Evolutionary conservation across 768 basidiomycete genomes (phyloP).

Genomic region (Brasilioporus rufonigricans): DNA sequence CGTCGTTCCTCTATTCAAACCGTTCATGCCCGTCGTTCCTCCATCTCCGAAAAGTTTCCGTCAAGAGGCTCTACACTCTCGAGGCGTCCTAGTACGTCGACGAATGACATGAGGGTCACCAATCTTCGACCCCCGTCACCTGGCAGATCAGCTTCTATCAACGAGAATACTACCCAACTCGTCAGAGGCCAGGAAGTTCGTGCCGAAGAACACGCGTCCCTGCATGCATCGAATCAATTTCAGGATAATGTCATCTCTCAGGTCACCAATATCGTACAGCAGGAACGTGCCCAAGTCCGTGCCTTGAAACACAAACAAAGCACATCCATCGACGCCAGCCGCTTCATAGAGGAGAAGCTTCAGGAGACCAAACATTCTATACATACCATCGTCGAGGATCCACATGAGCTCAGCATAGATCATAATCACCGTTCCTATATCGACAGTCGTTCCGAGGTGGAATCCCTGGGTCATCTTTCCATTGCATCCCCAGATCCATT

Average conservation of each 20-base stretch:
- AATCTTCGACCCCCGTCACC: constrained; percentile 10
- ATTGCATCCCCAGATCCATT: constrained; percentile 42
- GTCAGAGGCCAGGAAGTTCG: constrained; percentile 11
- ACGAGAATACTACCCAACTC: constrained; percentile 11
- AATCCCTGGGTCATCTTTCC: constrained; percentile 25
- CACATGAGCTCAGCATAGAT: constrained; percentile 20
- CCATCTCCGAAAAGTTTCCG: constrained; percentile 20
- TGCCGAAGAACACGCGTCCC: constrained; percentile 18
- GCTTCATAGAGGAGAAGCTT: constrained; percentile 15
- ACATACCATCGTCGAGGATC: constrained; percentile 28
- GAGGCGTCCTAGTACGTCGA: constrained; percentile 20
- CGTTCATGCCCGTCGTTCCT: constrained; percentile 25
- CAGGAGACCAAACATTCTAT: constrained; percentile 30
- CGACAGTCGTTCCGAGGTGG: constrained; percentile 24
- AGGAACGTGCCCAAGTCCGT: constrained; percentile 15
- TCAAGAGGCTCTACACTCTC: constrained; percentile 9
- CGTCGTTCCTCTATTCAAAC: constrained; percentile 30
- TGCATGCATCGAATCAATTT: constrained; percentile 8
- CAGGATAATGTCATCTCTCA: constrained; percentile 16
- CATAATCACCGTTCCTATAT: constrained; percentile 13
- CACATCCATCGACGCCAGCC: constrained; percentile 17
- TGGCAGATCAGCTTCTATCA: constrained; percentile 8
- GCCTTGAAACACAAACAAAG: constrained; percentile 11
- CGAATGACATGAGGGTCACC: constrained; percentile 1
- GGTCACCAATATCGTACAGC: not conserved